phyloP scores from a whole-genome alignment of 1,284 basidiomycete genomes.

The Rhizoctonia solani region DNA sequence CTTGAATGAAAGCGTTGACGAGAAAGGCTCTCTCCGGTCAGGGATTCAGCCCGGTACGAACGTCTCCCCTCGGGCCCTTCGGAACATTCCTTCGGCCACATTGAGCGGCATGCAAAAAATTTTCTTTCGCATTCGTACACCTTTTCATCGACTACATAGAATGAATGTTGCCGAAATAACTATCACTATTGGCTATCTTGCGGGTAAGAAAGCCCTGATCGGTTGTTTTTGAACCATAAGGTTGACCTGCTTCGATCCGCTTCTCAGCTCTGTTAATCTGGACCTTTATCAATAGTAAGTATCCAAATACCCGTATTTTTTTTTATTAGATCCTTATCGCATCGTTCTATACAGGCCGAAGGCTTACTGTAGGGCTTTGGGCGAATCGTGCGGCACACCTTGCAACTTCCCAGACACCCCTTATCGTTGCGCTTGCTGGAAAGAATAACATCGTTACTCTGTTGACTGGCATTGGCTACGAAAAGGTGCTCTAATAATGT shows the following conservation, averaged over 20 bases:
- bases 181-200: conserved; percentile 22
- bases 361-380: conserved; percentile 33
- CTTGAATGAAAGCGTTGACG: neutral
- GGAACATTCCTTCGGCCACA: conserved; percentile 9
- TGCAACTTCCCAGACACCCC: conserved; percentile 44
- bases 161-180: conserved; percentile 33
- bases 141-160: conserved; percentile 32
- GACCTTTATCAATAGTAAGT: conserved; percentile 42
- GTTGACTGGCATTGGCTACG: conserved; percentile 35
- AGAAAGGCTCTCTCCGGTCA: neutral
- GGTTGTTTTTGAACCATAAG: neutral
- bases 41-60: neutral
- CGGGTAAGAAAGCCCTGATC: neutral
- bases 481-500: conserved; percentile 16
- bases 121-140: conserved; percentile 34
- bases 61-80: conserved; percentile 8
- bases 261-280: conserved; percentile 22
- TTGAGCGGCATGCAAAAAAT: neutral
- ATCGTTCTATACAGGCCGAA: conserved; percentile 43
- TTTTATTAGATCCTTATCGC: too few species aligned
- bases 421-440: conserved; percentile 44
- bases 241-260: conserved; percentile 28
- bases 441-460: conserved; percentile 37
- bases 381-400: conserved; percentile 33
- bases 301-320: too few species aligned